A percentile compares a stretch with the other conserved stretches of the same genome.
These are phyloP conservation scores for Gloeostereum incarnatum DNA, from an alignment of 768 basidiomycete genomes.

Conservation along the genomic window DNA sequence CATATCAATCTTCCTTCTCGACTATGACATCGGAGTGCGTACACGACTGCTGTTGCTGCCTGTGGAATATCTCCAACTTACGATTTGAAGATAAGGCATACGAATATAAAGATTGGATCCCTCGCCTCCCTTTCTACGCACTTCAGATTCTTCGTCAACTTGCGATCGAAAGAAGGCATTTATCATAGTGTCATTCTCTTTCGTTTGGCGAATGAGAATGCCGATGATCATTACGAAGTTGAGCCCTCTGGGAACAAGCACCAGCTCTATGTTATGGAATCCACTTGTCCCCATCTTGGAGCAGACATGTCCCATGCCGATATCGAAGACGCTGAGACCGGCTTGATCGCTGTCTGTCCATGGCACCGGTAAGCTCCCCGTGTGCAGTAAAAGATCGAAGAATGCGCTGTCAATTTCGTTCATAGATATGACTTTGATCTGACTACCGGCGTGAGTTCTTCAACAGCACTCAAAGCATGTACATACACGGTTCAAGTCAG, in stretches of 20 bases:
- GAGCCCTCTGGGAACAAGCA: slow-evolving; percentile 8
- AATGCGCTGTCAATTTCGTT: not conserved
- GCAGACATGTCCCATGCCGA: slow-evolving; percentile 76
- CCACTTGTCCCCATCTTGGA: slow-evolving; percentile 72
- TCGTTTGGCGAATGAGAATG: slow-evolving; percentile 34
- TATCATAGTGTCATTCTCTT: slow-evolving; percentile 63
- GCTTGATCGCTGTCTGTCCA: slow-evolving; percentile 60
- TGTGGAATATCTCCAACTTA: too few relatives aligned
- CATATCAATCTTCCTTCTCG: too few relatives aligned
- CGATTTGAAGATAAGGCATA: too few relatives aligned
- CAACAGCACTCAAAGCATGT: slow-evolving; percentile 61
- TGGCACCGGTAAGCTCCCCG: slow-evolving; percentile 51
- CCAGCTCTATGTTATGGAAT: slow-evolving; percentile 74
- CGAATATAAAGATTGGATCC: slow-evolving; percentile 41
- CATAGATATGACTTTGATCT: slow-evolving; percentile 66
- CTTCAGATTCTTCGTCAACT: slow-evolving; percentile 48
- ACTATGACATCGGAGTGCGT: too few relatives aligned
- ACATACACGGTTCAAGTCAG: slow-evolving; percentile 52
- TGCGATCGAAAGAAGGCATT: slow-evolving; percentile 46
- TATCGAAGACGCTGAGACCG: slow-evolving; percentile 51
- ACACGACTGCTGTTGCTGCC: too few relatives aligned
- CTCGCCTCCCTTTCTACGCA: slow-evolving; percentile 38
- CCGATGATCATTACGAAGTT: slow-evolving; percentile 2
- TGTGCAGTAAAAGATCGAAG: not conserved
- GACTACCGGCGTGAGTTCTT: slow-evolving; percentile 58